phyloP scores from a whole-genome alignment of 306 rosid genomes.

The Dalbergia cultrata region DNA sequence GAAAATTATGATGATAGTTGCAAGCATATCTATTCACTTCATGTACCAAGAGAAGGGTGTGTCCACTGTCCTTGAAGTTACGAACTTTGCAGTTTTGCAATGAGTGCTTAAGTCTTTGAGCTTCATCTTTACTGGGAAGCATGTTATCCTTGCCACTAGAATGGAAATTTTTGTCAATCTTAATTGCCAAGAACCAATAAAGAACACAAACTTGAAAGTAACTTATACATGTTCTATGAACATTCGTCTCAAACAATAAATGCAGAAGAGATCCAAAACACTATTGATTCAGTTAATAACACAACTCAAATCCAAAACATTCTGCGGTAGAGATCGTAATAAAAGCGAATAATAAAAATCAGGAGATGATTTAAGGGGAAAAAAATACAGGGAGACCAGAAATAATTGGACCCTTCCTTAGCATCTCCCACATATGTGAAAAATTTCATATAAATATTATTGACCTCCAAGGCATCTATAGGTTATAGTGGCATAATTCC shows the following conservation, averaged over 20 bases:
- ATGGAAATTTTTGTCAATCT: conserved; percentile 48
- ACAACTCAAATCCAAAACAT: conserved; percentile 12
- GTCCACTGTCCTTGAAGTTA: conserved; percentile 80
- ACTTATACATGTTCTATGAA: conserved; percentile 29
- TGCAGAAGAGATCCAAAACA: conserved; percentile 15
- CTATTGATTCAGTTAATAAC: neutral
- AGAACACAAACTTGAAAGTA: conserved; percentile 41
- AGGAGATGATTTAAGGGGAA: neutral
- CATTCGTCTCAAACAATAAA: conserved; percentile 30
- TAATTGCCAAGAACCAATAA: conserved; percentile 23
- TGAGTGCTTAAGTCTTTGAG: conserved; percentile 60
- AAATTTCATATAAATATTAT: neutral
- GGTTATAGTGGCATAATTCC: conserved; percentile 23
- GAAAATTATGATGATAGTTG: conserved; percentile 17
- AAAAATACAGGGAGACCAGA: neutral
- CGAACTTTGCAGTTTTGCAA: conserved; percentile 75
- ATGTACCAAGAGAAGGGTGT: conserved; percentile 93
- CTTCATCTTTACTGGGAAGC: conserved; percentile 92
- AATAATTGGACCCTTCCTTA: no score
- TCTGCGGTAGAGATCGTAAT: neutral
- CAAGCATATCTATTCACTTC: conserved; percentile 27
- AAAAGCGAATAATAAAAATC: neutral
- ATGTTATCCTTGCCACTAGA: conserved; percentile 89
- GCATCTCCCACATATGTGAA: neutral
- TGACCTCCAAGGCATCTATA: conserved; percentile 2